Conservation (phyloP, 148 eudicot genomes). For the Fagopyrum esculentum region DNA sequence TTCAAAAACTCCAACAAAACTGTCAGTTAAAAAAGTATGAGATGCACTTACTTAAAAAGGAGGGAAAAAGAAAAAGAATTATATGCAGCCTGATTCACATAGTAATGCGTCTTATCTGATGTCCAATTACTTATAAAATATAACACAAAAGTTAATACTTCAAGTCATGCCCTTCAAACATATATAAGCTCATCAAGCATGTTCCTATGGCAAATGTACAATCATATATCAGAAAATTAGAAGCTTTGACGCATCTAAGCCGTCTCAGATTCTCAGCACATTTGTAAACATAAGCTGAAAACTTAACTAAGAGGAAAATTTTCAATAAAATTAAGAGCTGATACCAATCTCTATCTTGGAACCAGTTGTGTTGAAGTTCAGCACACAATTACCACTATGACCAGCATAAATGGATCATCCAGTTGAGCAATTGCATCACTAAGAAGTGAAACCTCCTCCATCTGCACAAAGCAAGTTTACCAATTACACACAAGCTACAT, state of each 20-base stretch:
- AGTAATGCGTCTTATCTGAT: not conserved
- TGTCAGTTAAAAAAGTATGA: not conserved
- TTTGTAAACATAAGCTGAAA: constrained; percentile 10
- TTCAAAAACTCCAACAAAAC: not conserved
- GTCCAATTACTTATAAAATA: not conserved
- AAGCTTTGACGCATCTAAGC: not conserved
- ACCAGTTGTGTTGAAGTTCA: constrained; percentile 98
- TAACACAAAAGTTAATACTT: not conserved
- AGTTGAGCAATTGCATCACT: constrained; percentile 92
- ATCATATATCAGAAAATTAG: not conserved
- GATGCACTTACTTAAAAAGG: not conserved
- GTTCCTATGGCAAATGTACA: not conserved
- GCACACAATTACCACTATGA: constrained; percentile 99
- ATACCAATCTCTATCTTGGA: constrained; percentile 91
- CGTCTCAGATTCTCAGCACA: constrained; percentile 7
- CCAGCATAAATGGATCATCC: constrained; percentile 93
- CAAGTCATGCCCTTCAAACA: not conserved
- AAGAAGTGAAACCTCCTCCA: constrained; percentile 95
- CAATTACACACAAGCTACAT: constrained; percentile 13
- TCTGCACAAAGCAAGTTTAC: constrained; percentile 43
- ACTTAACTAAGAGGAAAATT: constrained; percentile 12
- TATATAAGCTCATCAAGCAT: not conserved
- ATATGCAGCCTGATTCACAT: not conserved
- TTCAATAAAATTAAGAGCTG: constrained; percentile 78
- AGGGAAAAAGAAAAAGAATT: not conserved